Conservation (phyloP, 2,329 filamentous ascomycete species). For the Zopfia rhizophila region DNA sequence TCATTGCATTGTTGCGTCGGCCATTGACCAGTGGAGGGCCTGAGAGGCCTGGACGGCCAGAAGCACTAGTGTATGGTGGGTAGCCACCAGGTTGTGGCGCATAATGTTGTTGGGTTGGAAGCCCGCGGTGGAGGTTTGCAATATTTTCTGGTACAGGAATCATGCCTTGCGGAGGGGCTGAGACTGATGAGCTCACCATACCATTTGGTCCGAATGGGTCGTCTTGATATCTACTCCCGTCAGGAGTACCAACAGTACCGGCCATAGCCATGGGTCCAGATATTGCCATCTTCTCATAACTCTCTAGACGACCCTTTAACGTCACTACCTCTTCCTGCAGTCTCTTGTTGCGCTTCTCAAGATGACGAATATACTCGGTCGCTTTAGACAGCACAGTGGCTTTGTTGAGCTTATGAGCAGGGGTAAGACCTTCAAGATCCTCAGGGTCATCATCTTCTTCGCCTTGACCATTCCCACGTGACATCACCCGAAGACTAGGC, state of each 20-base stretch:
- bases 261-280: slow-evolving; percentile 54
- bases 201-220: slow-evolving; percentile 44
- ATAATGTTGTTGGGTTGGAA: slow-evolving; percentile 50
- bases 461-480: slow-evolving; percentile 62
- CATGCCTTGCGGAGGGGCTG: slow-evolving; percentile 51
- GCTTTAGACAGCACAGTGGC: slow-evolving; percentile 96
- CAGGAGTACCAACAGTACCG: slow-evolving; percentile 43
- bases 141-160: slow-evolving; percentile 56
- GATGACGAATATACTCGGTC: slow-evolving; percentile 92
- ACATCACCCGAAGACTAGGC: slow-evolving; percentile 86
- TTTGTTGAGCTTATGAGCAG: slow-evolving; percentile 95
- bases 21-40: slow-evolving; percentile 52
- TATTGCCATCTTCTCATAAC: slow-evolving; percentile 76
- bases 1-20: slow-evolving; percentile 60
- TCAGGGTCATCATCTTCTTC: slow-evolving; percentile 84
- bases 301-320: slow-evolving; percentile 77
- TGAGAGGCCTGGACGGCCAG: slow-evolving; percentile 29
- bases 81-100: slow-evolving; percentile 41
- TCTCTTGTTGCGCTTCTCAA: slow-evolving; percentile 89
- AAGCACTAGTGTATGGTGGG: slow-evolving; percentile 39
- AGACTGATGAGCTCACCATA: slow-evolving; percentile 31
- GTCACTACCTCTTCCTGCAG: slow-evolving; percentile 82
- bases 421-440: slow-evolving; percentile 73
- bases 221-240: slow-evolving; percentile 49
- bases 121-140: slow-evolving; percentile 50